A percentile compares a stretch with the other conserved stretches of the same genome.
phyloP scores from a whole-genome alignment of 2,329 filamentous ascomycete genomes.

The Akanthomyces dipterigenus region DNA sequence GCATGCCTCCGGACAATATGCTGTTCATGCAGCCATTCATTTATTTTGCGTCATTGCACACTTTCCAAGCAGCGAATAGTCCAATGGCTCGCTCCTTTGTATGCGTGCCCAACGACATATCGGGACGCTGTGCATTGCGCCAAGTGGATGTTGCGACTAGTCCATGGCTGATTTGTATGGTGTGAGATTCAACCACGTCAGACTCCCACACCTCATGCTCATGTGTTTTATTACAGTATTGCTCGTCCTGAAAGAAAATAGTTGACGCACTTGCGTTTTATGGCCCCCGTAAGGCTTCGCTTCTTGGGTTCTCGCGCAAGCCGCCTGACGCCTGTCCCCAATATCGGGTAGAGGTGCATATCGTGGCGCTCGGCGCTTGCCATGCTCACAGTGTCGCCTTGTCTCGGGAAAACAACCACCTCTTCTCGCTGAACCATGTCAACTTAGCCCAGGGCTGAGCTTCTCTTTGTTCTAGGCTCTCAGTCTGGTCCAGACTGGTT shows the following conservation, averaged over 20 bases:
- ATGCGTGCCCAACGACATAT: conserved; percentile 5
- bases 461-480: neutral
- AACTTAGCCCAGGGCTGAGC: neutral
- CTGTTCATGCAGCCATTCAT: conserved; percentile 1
- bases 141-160: neutral
- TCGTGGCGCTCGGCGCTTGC: conserved; percentile 3
- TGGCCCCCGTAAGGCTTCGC: neutral
- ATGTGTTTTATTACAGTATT: neutral
- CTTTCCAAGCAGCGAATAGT: neutral
- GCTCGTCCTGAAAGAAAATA: neutral
- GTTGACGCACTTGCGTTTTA: neutral
- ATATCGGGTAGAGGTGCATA: conserved; percentile 8
- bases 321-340: neutral
- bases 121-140: neutral
- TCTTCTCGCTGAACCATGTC: neutral
- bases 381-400: neutral
- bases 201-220: neutral
- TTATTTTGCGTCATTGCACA: neutral
- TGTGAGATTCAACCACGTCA: conserved; percentile 9
- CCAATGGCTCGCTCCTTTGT: neutral
- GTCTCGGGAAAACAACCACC: neutral
- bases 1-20: neutral
- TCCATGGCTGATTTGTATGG: conserved; percentile 6
- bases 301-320: conserved; percentile 5
- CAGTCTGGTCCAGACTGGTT: neutral